These are phyloP conservation scores for fission yeast (Schizosaccharomyces pombe) DNA, from an alignment of 805 yeast genomes.

Conservation along the genomic window DNA sequence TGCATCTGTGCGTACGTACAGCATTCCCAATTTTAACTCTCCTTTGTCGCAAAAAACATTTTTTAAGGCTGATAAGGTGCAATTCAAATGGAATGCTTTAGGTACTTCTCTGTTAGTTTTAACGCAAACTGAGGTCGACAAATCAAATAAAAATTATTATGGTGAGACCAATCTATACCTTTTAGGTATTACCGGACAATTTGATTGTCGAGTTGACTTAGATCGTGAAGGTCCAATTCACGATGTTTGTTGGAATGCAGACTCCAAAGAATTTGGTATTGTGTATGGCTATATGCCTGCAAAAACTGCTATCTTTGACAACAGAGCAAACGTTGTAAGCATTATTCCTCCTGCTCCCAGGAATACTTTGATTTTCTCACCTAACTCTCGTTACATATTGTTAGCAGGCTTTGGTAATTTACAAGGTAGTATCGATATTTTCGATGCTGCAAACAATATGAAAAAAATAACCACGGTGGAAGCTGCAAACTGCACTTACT, in stretches of 20 bases:
- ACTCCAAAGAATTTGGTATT: slow-evolving; percentile 90
- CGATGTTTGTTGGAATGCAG: slow-evolving; percentile 92
- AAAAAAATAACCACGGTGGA: slow-evolving; percentile 56
- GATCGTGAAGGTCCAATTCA: slow-evolving; percentile 92
- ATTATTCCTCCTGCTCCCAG: slow-evolving; percentile 69
- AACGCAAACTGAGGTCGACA: slow-evolving; percentile 88
- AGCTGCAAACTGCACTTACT: slow-evolving; percentile 87
- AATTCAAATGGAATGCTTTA: slow-evolving; percentile 73
- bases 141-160: slow-evolving; percentile 79
- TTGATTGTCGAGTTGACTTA: slow-evolving; percentile 66
- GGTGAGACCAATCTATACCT: slow-evolving; percentile 87
- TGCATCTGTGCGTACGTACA: slow-evolving; percentile 64
- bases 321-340: slow-evolving; percentile 70
- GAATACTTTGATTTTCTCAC: slow-evolving; percentile 77
- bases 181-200: slow-evolving; percentile 77
- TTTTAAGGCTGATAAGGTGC: slow-evolving; percentile 88
- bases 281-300: slow-evolving; percentile 97
- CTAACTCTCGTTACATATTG: slow-evolving; percentile 72
- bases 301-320: slow-evolving; percentile 77
- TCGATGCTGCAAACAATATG: slow-evolving; percentile 76
- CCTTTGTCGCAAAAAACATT: slow-evolving; percentile 72
- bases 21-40: slow-evolving; percentile 47
- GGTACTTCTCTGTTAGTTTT: slow-evolving; percentile 87
- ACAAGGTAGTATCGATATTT: slow-evolving; percentile 86
- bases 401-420: slow-evolving; percentile 96